A percentile compares a stretch with the other conserved stretches of the same genome.
Conservation (phyloP, 805 yeast species). For the Candida gorgasii region DNA sequence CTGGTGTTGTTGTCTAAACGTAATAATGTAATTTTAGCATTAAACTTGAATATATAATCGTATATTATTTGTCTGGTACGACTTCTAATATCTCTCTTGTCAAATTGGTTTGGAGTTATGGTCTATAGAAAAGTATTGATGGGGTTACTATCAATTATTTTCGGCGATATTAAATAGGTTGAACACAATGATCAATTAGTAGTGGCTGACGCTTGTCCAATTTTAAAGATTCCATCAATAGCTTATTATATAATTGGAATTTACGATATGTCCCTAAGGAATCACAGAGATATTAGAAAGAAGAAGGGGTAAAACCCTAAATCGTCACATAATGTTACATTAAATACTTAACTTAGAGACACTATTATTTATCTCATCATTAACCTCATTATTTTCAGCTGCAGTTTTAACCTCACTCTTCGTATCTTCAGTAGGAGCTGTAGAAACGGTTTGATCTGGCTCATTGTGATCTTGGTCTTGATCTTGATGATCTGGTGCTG, state of each 20-base stretch:
- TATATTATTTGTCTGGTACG: not conserved
- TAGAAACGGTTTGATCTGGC: not conserved
- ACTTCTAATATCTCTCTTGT: not conserved
- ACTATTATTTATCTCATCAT: conserved; percentile 5
- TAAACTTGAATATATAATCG: conserved; percentile 13
- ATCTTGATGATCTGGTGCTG: not conserved
- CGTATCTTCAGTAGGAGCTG: conserved; percentile 1
- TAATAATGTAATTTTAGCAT: conserved; percentile 13
- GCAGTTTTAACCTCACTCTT: conserved; percentile 2
- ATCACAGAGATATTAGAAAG: too few relatives aligned
- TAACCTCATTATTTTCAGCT: not conserved
- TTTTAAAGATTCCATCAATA: too few relatives aligned
- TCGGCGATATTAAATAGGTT: too few relatives aligned
- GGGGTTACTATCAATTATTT: too few relatives aligned
- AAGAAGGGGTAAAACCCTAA: too few relatives aligned
- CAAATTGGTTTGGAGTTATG: too few relatives aligned
- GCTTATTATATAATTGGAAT: too few relatives aligned
- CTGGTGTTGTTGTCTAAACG: conserved; percentile 98
- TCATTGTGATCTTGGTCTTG: not conserved
- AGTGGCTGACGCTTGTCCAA: too few relatives aligned
- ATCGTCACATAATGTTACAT: conserved; percentile 1
- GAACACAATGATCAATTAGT: too few relatives aligned
- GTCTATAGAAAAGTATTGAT: too few relatives aligned
- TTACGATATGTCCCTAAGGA: too few relatives aligned
- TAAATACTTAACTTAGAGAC: conserved; percentile 9